These are phyloP conservation scores for Colletotrichum sidae DNA, from an alignment of 2,329 filamentous ascomycete species.

Conservation along the genomic window DNA sequence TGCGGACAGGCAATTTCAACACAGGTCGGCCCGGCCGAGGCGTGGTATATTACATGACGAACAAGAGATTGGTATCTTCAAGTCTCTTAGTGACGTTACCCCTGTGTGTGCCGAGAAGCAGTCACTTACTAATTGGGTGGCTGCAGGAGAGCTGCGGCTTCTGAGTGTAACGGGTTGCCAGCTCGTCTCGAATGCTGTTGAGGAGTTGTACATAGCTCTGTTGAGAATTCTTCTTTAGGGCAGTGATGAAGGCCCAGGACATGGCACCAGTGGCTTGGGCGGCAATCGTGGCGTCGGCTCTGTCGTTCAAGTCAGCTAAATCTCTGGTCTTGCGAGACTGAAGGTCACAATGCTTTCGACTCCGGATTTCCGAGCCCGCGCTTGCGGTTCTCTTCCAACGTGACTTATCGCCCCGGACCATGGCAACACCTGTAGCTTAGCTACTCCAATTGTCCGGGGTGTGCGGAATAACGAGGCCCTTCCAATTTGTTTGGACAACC, in stretches of 20 bases:
- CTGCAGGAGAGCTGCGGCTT: slow-evolving; percentile 98
- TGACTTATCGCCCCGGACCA: slow-evolving; percentile 59
- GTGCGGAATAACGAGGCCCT: slow-evolving; percentile 39
- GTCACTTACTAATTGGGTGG: slow-evolving; percentile 86
- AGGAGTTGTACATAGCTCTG: slow-evolving; percentile 98
- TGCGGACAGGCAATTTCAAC: slow-evolving; percentile 2
- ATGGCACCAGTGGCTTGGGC: slow-evolving; percentile 96
- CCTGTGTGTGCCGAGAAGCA: background rate
- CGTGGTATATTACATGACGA: slow-evolving; percentile 64
- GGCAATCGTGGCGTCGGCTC: slow-evolving; percentile 90
- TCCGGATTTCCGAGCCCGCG: background rate
- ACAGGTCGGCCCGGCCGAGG: slow-evolving; percentile 26
- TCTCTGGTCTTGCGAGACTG: background rate
- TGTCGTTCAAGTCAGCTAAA: slow-evolving; percentile 50
- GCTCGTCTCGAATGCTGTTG: slow-evolving; percentile 95
- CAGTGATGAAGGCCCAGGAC: slow-evolving; percentile 96
- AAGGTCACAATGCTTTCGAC: slow-evolving; percentile 37
- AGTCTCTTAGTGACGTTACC: slow-evolving; percentile 42
- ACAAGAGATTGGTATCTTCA: slow-evolving; percentile 70
- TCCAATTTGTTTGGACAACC: background rate
- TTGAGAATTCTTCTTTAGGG: slow-evolving; percentile 95
- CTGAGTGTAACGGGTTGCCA: slow-evolving; percentile 88
- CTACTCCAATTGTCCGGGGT: slow-evolving; percentile 56
- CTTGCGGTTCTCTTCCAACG: slow-evolving; percentile 50
- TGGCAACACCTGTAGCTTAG: slow-evolving; percentile 47